Evolutionary conservation across 441 rosid species (phyloP).

Genomic region (Isatis lusitanica): DNA sequence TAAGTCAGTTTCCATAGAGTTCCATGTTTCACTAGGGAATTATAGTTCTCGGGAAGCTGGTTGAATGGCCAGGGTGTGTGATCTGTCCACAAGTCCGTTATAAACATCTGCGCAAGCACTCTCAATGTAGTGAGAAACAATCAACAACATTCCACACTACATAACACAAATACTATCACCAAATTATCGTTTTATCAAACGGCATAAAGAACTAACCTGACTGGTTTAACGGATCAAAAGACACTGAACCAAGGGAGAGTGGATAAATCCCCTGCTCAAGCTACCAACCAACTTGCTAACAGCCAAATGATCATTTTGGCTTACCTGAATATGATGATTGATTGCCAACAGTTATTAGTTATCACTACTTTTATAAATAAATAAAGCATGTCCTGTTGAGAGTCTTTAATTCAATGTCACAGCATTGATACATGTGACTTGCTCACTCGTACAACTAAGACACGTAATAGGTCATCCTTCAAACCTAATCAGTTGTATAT

Average conservation of each 20-base stretch:
- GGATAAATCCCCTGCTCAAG: slow-evolving; percentile 94
- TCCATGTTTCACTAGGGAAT: slow-evolving; percentile 90
- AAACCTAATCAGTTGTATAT: neutral
- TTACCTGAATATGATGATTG: slow-evolving; percentile 56
- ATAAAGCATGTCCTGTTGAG: neutral
- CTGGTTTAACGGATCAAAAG: slow-evolving; percentile 91
- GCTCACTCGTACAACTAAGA: neutral
- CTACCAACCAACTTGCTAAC: slow-evolving; percentile 92
- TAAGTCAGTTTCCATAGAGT: slow-evolving; percentile 88
- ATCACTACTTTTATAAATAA: neutral
- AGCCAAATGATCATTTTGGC: slow-evolving; percentile 96
- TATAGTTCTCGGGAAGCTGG: slow-evolving; percentile 93
- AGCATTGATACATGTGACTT: neutral
- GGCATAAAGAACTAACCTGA: slow-evolving; percentile 55
- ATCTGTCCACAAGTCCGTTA: slow-evolving; percentile 95
- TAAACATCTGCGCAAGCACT: slow-evolving; percentile 75
- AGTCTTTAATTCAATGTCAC: neutral
- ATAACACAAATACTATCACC: neutral
- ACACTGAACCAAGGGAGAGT: slow-evolving; percentile 96
- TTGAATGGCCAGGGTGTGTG: slow-evolving; percentile 99
- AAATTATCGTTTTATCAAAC: slow-evolving; percentile 3
- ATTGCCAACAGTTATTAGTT: slow-evolving; percentile 12
- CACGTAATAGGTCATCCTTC: neutral
- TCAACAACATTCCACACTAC: slow-evolving; percentile 20
- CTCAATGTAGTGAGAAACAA: slow-evolving; percentile 39